A percentile compares a stretch with the other conserved stretches of the same genome.
Evolutionary conservation across 1,284 basidiomycete species (phyloP).

Genomic region (Fomitiporia mediterranea): DNA sequence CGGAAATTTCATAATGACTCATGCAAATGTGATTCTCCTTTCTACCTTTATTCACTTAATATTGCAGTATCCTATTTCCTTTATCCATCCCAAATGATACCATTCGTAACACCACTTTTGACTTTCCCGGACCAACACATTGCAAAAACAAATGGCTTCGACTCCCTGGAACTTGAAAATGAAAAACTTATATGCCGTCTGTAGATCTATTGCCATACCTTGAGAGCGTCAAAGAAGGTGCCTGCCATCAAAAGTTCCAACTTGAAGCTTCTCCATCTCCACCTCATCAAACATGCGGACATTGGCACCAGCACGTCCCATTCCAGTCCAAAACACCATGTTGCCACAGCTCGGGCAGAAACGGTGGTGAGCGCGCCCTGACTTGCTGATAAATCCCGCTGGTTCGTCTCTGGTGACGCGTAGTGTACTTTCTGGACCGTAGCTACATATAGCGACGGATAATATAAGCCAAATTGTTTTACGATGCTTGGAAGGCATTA

Average conservation of each 20-base stretch:
- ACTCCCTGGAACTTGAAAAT: background rate
- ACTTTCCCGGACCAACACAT: background rate
- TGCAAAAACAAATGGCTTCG: background rate
- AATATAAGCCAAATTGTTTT: background rate
- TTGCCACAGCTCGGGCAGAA: slow-evolving; percentile 13
- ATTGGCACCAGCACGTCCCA: slow-evolving; percentile 1
- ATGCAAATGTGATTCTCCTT: too few relatives aligned
- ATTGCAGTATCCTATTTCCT: background rate
- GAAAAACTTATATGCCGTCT: background rate
- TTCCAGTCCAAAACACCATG: slow-evolving; percentile 1
- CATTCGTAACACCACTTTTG: background rate
- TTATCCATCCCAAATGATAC: too few relatives aligned
- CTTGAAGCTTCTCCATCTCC: slow-evolving; percentile 10
- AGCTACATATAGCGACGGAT: slow-evolving; percentile 5
- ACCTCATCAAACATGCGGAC: slow-evolving; percentile 8
- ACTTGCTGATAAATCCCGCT: background rate
- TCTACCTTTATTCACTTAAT: background rate
- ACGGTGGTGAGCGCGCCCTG: background rate
- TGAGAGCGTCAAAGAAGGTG: background rate
- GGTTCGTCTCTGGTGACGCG: slow-evolving; percentile 2
- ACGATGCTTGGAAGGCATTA: too few relatives aligned
- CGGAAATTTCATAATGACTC: too few relatives aligned
- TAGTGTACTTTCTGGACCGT: background rate
- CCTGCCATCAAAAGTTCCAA: slow-evolving; percentile 4
- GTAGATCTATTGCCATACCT: background rate